Base-by-base conservation (phyloP, 345 rosid genomes). In the Eucalyptus regnans region DNA sequence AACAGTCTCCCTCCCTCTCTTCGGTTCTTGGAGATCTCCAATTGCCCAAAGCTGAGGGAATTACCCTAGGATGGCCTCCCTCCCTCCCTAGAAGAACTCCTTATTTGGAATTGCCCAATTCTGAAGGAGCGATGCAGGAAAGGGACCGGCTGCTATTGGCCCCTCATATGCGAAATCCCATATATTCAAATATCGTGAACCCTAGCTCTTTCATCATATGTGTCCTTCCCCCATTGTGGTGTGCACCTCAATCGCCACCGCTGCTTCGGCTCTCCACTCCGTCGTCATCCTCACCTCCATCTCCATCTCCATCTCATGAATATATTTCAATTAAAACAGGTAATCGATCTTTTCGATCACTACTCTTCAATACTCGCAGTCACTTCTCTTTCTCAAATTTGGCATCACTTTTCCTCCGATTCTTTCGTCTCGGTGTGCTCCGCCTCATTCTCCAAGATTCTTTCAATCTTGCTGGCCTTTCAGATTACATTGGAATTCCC, bases 21-120 rank as follows among this genome's bases (percentile, higher is more conserved):
- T 0, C 86, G 0, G 5, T 0, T 0, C 0, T 15, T 83, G 25
- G 1, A 3, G 3, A 1, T 83, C 31, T 0, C 2, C 0, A 0
- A 5, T 15, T 84, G 51, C 27, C 86, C 2, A 6, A 48, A 44
- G 86, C 86, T 46, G 16, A 83, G 31, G 50, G 41, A 41, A 4
- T 41, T 41, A 4, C 41, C 41, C 41, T 4, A 41, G 41, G 41
- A 41, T 41, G 41, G 41, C 41, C 41, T 41, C 41, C 41, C 41
- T 41, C 41, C 41, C 41, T 41, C 41, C 41, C 41, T 41, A 41
- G 41, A 41, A 41, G 41, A 37, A 37, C 41, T 37, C 41, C 41
- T 37, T 37, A 37, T 37, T 37, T 37, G 41, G 41, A 37, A 37
- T 41, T 41, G 41, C 41, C 41, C 41, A 4, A 41, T 41, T 41